Conservation (phyloP, 2,329 filamentous ascomycete genomes). For the Thermothelomyces thermophilus region DNA sequence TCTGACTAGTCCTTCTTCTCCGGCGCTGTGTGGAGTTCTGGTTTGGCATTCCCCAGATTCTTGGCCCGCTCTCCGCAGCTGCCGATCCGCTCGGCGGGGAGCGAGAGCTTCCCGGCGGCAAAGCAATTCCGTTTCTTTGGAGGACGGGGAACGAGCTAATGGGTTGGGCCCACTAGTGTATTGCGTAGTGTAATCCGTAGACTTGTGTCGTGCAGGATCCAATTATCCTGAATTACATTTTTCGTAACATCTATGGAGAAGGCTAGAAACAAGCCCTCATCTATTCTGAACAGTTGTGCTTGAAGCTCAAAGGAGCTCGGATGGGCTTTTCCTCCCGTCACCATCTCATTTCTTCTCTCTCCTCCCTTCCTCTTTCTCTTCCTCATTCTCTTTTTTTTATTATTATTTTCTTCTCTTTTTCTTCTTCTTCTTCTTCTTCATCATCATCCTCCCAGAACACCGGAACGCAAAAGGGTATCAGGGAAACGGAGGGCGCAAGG, state of each 20-base stretch:
- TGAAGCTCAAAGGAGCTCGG: background rate
- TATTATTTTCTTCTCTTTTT: background rate
- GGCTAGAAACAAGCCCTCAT: constrained; percentile 5
- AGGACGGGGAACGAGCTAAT: background rate
- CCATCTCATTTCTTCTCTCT: background rate
- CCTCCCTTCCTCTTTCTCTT: background rate
- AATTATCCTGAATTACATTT: background rate
- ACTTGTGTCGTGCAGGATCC: background rate
- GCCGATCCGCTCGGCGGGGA: background rate
- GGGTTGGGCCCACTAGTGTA: background rate
- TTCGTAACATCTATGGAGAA: constrained; percentile 11
- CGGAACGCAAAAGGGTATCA: constrained; percentile 7
- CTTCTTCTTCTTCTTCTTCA: background rate
- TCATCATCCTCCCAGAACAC: background rate
- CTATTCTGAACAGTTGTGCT: constrained; percentile 3
- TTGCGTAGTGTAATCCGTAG: no score
- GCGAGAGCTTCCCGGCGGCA: background rate
- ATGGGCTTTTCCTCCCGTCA: background rate
- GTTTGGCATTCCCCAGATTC: constrained; percentile 1
- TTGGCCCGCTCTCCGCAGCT: constrained; percentile 1
- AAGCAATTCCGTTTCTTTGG: constrained; percentile 2
- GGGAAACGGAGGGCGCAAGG: constrained; percentile 12
- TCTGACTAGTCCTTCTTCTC: background rate
- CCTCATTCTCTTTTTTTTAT: background rate
- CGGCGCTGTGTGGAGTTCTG: background rate